Evolutionary conservation across 345 rosid genomes (phyloP).

Genomic region (Eucalyptus dawsonii): DNA sequence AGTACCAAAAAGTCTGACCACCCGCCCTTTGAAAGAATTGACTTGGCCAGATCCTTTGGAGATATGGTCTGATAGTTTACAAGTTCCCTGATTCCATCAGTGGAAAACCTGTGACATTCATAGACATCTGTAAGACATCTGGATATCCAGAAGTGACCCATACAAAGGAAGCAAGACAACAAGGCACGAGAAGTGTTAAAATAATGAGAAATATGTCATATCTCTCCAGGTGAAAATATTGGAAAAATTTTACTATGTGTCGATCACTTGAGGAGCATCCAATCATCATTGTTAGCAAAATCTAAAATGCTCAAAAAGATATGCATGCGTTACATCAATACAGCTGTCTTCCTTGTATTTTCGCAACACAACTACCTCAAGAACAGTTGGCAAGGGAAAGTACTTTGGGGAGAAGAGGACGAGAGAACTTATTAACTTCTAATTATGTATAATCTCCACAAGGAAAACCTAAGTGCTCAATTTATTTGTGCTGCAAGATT

Average conservation of each 20-base stretch:
- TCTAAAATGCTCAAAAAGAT: background rate
- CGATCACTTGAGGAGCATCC: background rate
- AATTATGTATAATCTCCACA: background rate
- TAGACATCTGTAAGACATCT: background rate
- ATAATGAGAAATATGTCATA: background rate
- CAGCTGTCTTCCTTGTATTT: background rate
- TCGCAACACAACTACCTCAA: background rate
- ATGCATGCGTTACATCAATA: background rate
- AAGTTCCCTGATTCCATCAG: constrained; percentile 16
- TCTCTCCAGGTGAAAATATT: background rate
- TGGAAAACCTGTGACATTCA: constrained; percentile 4
- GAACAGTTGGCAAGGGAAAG: background rate
- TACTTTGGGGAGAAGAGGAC: background rate
- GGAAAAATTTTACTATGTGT: background rate
- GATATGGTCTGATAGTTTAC: constrained; percentile 71
- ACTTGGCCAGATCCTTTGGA: constrained; percentile 54
- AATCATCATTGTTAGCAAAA: background rate
- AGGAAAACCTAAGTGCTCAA: background rate
- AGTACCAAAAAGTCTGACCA: constrained; percentile 83
- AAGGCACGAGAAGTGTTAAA: background rate
- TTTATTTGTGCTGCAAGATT: background rate
- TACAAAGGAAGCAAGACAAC: background rate
- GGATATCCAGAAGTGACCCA: background rate
- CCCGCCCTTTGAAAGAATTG: constrained; percentile 58
- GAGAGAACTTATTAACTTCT: background rate